Evolutionary conservation across 192 early-diverging fungal genomes (phyloP), one percentile per base, ranked within the genome.

Genomic region (Gonapodya sp.): DNA sequence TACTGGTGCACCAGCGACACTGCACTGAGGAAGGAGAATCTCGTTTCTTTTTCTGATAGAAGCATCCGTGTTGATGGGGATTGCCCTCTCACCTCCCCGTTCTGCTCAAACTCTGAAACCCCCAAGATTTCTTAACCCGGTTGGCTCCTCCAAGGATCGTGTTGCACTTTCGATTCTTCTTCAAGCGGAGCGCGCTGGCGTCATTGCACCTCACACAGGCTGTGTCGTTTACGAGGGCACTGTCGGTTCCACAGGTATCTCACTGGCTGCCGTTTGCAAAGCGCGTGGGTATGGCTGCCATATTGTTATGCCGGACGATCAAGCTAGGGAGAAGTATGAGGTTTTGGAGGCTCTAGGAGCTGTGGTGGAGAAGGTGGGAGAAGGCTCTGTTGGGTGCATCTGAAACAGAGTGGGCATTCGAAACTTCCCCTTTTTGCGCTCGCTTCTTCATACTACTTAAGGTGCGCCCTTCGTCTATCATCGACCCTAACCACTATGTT

Each of bases 251-350:
- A 99, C 97, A 0, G 97, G 97, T 0, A 97, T 99, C 35, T 95
- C 96, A 0, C 88, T 99, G 36, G 97, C 97, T 0, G 92, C 94
- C 86, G 92, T 98, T 37, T 92, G 94, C 18, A 89, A 92, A 18
- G 96, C 97, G 0, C 92, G 91, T 36, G 97, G 97, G 14, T 98
- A 99, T 84, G 86, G 88, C 73, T 95, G 94, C 83, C 94, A 95
- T 85, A 98, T 99, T 74, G 93, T 98, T 8, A 95, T 99, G 94
- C 97, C 96, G 16, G 95, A 96, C 85, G 97, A 99, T 83, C 92
- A 93, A 82, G 95, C 96, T 0, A 77, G 88, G 8, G 97, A 99
- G 80, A 99, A 99, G 82, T 94, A 94, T 72, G 92, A 92, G 34
- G 81, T 98, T 1, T 84, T 99, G 0, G 91, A 94, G 82, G 90